Evolutionary conservation across 441 rosid genomes (phyloP).

Genomic region (Adansonia rubrostipa): DNA sequence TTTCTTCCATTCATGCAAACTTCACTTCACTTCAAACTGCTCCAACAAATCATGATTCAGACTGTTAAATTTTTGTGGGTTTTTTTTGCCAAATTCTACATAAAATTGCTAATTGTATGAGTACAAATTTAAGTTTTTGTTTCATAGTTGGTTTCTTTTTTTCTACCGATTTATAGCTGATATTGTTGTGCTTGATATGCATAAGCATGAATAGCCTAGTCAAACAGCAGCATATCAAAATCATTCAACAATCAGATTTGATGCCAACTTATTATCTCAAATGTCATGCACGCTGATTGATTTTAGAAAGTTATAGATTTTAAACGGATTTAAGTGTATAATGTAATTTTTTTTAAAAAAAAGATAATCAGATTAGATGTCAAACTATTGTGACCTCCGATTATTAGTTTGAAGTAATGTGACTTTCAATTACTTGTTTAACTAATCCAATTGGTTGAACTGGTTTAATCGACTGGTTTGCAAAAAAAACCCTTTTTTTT

Average conservation of each 20-base stretch:
- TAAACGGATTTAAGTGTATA: too few relatives aligned
- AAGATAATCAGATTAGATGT: too few relatives aligned
- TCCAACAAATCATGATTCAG: slow-evolving; percentile 13
- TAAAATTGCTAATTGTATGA: not conserved
- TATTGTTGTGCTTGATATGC: not conserved
- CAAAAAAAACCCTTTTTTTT: too few relatives aligned
- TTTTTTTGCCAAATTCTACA: slow-evolving; percentile 3
- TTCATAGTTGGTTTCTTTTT: slow-evolving; percentile 8
- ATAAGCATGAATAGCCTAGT: not conserved
- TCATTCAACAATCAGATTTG: not conserved
- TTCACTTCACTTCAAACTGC: slow-evolving; percentile 17
- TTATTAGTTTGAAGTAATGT: too few relatives aligned
- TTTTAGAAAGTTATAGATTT: too few relatives aligned
- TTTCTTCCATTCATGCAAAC: slow-evolving; percentile 24
- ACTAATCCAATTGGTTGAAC: too few relatives aligned
- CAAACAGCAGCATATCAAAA: not conserved
- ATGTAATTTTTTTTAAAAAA: too few relatives aligned
- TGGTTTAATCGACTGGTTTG: too few relatives aligned
- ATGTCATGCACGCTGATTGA: not conserved
- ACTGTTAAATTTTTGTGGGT: slow-evolving; percentile 7
- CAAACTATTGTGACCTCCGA: too few relatives aligned
- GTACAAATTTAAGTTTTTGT: not conserved
- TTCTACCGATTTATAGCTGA: not conserved
- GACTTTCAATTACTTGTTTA: too few relatives aligned
- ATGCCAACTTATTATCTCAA: not conserved